phyloP scores from a whole-genome alignment of 2,329 filamentous ascomycete genomes.

The Penicillium sp. region DNA sequence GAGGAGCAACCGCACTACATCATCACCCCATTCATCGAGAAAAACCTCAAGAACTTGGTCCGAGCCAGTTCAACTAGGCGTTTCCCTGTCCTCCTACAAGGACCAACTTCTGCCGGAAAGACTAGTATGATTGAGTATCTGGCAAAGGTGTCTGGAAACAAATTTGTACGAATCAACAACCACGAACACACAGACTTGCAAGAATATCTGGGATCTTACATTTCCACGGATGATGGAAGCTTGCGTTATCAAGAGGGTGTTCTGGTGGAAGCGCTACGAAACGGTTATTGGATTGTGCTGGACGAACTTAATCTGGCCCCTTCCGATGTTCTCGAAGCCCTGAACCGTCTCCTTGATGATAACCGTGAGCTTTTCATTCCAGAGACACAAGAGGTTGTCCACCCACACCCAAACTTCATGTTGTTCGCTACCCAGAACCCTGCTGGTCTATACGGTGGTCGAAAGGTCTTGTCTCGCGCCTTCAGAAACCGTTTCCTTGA shows the following conservation, averaged over 20 bases:
- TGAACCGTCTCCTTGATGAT: conserved; percentile 94
- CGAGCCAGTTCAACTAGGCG: conserved; percentile 87
- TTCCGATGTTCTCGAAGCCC: conserved; percentile 91
- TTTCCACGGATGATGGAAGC: conserved; percentile 81
- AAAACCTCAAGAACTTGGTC: conserved; percentile 91
- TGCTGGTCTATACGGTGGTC: conserved; percentile 88
- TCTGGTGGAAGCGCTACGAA: conserved; percentile 84
- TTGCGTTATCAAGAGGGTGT: conserved; percentile 91
- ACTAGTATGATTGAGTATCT: conserved; percentile 99
- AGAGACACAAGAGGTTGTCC: conserved; percentile 91
- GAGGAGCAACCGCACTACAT: conserved; percentile 88
- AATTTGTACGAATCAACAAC: conserved; percentile 98
- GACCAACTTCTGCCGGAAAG: conserved; percentile 95
- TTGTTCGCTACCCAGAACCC: conserved; percentile 98
- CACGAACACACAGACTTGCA: conserved; percentile 98
- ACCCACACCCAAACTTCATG: conserved; percentile 93
- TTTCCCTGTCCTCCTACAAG: conserved; percentile 93
- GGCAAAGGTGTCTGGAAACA: conserved; percentile 94
- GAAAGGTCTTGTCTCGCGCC: conserved; percentile 88
- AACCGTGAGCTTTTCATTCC: conserved; percentile 94
- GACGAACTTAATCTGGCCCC: conserved; percentile 97
- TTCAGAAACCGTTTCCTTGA: conserved; percentile 98
- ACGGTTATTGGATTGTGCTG: conserved; percentile 96
- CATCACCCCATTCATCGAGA: conserved; percentile 90
- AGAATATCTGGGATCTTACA: conserved; percentile 93